Percentiles rank a stretch among this genome's conserved stretches.
These are phyloP conservation scores for Amanita rimosa DNA, from an alignment of 768 basidiomycete species.

Conservation along the genomic window DNA sequence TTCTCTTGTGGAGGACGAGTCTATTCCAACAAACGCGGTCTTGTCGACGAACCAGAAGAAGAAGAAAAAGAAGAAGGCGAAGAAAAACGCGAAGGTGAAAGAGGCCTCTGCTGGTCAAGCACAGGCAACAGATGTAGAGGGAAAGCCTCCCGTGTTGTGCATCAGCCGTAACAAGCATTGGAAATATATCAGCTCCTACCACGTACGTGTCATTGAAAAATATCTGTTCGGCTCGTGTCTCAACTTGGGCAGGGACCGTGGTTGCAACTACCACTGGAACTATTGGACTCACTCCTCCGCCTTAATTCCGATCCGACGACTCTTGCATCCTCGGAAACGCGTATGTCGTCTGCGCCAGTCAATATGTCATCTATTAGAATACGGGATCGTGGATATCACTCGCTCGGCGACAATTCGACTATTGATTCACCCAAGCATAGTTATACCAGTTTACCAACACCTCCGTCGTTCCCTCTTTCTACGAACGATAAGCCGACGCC, in stretches of 20 bases:
- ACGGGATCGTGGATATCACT: slow-evolving; percentile 35
- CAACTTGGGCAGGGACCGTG: slow-evolving; percentile 60
- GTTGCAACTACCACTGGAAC: slow-evolving; percentile 80
- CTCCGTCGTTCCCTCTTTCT: slow-evolving; percentile 39
- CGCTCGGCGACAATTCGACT: slow-evolving; percentile 32
- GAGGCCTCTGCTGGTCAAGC: slow-evolving; percentile 19
- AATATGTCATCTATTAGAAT: slow-evolving; percentile 21
- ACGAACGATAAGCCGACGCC: slow-evolving; percentile 62
- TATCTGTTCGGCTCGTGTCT: not conserved
- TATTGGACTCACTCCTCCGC: slow-evolving; percentile 70
- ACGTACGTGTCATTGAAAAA: slow-evolving; percentile 39
- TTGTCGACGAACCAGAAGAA: slow-evolving; percentile 36
- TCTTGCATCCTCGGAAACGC: slow-evolving; percentile 35
- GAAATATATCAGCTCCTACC: slow-evolving; percentile 88
- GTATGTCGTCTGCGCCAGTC: slow-evolving; percentile 23
- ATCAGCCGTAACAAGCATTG: slow-evolving; percentile 93
- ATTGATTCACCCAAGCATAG: slow-evolving; percentile 26
- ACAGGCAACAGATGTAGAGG: slow-evolving; percentile 22
- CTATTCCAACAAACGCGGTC: slow-evolving; percentile 11
- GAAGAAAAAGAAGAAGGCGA: slow-evolving; percentile 59
- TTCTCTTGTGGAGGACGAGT: slow-evolving; percentile 15
- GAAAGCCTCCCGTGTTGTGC: slow-evolving; percentile 57
- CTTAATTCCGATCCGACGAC: slow-evolving; percentile 71
- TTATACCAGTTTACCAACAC: slow-evolving; percentile 23
- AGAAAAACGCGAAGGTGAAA: slow-evolving; percentile 41